Evolutionary conservation across 169 alveolate genomes (phyloP).

Genomic region (Cryptosporidium ubiquitum): DNA sequence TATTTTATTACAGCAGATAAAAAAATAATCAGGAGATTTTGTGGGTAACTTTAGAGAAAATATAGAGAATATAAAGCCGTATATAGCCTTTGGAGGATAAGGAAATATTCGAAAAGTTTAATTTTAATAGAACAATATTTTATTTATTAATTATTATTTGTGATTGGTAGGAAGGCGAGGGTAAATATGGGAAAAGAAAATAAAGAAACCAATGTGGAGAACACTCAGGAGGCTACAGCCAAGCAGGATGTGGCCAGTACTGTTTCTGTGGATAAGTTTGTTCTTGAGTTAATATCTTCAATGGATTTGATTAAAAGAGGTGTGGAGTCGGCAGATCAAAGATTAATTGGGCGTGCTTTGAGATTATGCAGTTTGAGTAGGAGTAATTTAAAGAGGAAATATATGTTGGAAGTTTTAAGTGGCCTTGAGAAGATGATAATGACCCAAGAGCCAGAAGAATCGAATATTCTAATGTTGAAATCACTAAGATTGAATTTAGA

Average conservation of each 20-base stretch:
- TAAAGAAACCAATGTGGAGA: not conserved
- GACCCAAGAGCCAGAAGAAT: not conserved
- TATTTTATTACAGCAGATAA: not conserved
- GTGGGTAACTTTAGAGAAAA: not conserved
- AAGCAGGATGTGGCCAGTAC: not conserved
- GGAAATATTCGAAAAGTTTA: not conserved
- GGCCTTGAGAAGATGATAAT: not conserved
- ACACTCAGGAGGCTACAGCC: not conserved
- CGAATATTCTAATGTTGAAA: not conserved
- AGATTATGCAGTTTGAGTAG: conserved; percentile 18
- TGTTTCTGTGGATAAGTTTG: not conserved
- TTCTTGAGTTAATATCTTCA: conserved; percentile 29
- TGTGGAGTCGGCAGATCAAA: conserved; percentile 44
- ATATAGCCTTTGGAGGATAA: no score
- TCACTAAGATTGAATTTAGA: not conserved
- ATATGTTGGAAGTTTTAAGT: not conserved
- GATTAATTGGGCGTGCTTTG: conserved; percentile 72
- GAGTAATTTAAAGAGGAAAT: not conserved
- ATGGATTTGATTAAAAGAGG: conserved; percentile 55
- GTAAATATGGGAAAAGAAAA: not conserved
- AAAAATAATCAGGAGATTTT: not conserved
- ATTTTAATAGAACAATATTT: no score
- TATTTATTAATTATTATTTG: not conserved
- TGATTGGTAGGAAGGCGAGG: not conserved
- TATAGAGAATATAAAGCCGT: not conserved